Percentiles rank a stretch among this genome's conserved stretches.
These are phyloP conservation scores for Pythium periplocum DNA, from an alignment of 352 stramenopile species.

Conservation along the genomic window DNA sequence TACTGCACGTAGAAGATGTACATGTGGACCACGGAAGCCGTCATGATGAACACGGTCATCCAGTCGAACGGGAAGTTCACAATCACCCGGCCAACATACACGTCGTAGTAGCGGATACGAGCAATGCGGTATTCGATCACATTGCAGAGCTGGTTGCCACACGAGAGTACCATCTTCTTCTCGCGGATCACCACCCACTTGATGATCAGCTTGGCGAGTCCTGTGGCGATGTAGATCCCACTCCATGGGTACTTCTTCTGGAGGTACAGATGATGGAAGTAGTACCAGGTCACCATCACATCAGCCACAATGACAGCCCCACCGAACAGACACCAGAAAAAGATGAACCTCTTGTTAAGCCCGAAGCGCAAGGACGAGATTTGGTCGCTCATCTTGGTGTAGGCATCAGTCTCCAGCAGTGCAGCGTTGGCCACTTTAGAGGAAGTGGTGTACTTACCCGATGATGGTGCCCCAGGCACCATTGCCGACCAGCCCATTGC, in stretches of 20 bases:
- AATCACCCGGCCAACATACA: slow-evolving; percentile 1
- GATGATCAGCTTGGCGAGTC: slow-evolving; percentile 6
- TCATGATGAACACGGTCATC: slow-evolving; percentile 7
- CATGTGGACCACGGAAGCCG: slow-evolving; percentile 7
- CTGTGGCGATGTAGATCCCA: slow-evolving; percentile 5
- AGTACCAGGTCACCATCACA: not conserved
- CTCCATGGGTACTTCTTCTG: not conserved
- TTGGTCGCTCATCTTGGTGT: too few relatives aligned
- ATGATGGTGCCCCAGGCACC: too few relatives aligned
- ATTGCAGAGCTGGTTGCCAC: slow-evolving; percentile 5
- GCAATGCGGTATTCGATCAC: slow-evolving; percentile 8
- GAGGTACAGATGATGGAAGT: slow-evolving; percentile 1
- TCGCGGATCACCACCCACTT: slow-evolving; percentile 10
- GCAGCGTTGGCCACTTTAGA: too few relatives aligned
- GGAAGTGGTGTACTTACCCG: too few relatives aligned
- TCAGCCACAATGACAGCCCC: not conserved
- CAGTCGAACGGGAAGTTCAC: slow-evolving; percentile 5
- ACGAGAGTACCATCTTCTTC: slow-evolving; percentile 6
- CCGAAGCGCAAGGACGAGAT: not conserved
- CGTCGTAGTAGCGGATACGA: slow-evolving; percentile 4
- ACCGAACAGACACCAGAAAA: slow-evolving; percentile 4
- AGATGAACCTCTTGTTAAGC: not conserved
- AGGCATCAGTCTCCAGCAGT: too few relatives aligned
- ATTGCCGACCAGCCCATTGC: too few relatives aligned
- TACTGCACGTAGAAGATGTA: slow-evolving; percentile 5